Evolutionary conservation across 768 basidiomycete genomes (phyloP).

Genomic region (Termitomyces sp.): DNA sequence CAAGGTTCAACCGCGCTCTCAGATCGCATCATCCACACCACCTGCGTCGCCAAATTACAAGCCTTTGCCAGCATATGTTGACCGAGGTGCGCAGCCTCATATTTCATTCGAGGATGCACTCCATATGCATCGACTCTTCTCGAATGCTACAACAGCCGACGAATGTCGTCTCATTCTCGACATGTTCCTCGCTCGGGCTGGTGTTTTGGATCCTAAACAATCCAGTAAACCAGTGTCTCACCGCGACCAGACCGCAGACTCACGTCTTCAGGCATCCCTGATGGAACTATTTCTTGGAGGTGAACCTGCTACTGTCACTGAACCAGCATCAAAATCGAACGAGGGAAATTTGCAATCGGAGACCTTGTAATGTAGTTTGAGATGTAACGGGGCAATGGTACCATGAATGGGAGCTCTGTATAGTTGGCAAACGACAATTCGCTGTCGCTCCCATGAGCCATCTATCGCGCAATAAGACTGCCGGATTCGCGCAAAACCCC

Average conservation of each 20-base stretch:
- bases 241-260: conserved; percentile 16
- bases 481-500: conserved; percentile 1
- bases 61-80: conserved; percentile 13
- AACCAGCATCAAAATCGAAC: conserved; percentile 5
- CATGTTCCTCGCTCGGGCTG: conserved; percentile 68
- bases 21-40: not conserved
- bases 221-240: conserved; percentile 26
- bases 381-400: not conserved
- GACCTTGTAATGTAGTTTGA: not conserved
- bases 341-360: conserved; percentile 5
- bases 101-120: conserved; percentile 42
- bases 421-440: not conserved
- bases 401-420: not conserved
- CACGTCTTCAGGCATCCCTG: conserved; percentile 39
- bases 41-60: conserved; percentile 10
- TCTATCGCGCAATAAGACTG: not conserved
- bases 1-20: conserved; percentile 2
- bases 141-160: conserved; percentile 64
- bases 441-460: not conserved
- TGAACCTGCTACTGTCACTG: conserved; percentile 2
- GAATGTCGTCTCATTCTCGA: conserved; percentile 85
- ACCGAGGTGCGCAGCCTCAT: conserved; percentile 11
- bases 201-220: conserved; percentile 29
- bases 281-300: conserved; percentile 42
- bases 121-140: conserved; percentile 64